phyloP scores from a whole-genome alignment of 1,139 yeast genomes.

The Suhomyces bokatorum region DNA sequence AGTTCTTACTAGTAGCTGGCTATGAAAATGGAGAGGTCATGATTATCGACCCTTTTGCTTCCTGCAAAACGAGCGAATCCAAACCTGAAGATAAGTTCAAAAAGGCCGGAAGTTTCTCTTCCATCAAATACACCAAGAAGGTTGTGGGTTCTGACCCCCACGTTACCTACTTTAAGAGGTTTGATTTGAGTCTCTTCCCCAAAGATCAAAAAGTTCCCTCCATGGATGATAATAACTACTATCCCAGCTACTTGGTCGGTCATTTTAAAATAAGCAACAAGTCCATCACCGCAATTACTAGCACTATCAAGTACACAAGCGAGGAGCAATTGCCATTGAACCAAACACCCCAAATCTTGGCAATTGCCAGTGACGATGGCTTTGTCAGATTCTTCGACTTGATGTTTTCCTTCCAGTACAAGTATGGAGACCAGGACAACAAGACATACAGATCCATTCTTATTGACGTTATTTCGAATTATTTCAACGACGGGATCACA shows the following conservation, averaged over 20 bases:
- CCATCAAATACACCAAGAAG: slow-evolving; percentile 24
- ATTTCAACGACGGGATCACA: slow-evolving; percentile 62
- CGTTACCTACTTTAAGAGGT: slow-evolving; percentile 41
- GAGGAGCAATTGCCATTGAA: background rate
- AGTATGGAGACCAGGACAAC: slow-evolving; percentile 13
- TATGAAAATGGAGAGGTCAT: slow-evolving; percentile 44
- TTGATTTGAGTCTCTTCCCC: slow-evolving; percentile 37
- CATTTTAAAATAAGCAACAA: slow-evolving; percentile 63
- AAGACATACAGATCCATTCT: slow-evolving; percentile 22
- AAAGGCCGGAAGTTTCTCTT: slow-evolving; percentile 5
- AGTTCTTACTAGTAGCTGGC: slow-evolving; percentile 39
- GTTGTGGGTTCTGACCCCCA: slow-evolving; percentile 37
- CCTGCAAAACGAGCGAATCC: slow-evolving; percentile 9
- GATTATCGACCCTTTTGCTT: slow-evolving; percentile 31
- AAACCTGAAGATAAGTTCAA: slow-evolving; percentile 11
- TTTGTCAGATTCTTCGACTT: slow-evolving; percentile 59
- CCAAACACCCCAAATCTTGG: slow-evolving; percentile 48
- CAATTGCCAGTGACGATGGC: slow-evolving; percentile 69
- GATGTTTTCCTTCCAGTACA: slow-evolving; percentile 17
- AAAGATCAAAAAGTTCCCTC: background rate
- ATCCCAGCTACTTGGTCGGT: slow-evolving; percentile 36
- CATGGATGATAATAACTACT: slow-evolving; percentile 2
- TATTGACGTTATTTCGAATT: slow-evolving; percentile 63
- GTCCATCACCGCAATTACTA: slow-evolving; percentile 46
- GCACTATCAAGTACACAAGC: slow-evolving; percentile 30